Percentiles rank a stretch among this genome's conserved stretches.
These are phyloP conservation scores for Fulvia fulva DNA, from an alignment of 2,329 filamentous ascomycete species.

Conservation along the genomic window DNA sequence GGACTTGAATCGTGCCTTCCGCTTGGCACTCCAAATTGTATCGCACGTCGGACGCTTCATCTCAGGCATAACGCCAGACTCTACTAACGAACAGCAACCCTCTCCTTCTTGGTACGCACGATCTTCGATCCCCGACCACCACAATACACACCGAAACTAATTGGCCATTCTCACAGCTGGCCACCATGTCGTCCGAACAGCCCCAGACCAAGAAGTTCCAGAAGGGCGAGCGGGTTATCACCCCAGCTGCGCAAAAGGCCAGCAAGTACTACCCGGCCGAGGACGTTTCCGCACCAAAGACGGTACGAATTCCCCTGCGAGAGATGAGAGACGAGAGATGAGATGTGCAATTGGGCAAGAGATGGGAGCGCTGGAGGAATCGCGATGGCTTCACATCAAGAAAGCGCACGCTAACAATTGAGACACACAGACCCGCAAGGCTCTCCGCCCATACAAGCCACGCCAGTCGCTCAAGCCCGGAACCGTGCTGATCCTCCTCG, in stretches of 20 bases:
- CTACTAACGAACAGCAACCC: conserved; percentile 10
- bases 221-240: conserved; percentile 90
- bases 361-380: conserved; percentile 1
- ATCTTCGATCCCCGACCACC: background rate
- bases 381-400: conserved; percentile 3
- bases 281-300: conserved; percentile 83
- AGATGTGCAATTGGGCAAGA: background rate
- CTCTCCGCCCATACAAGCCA: conserved; percentile 79
- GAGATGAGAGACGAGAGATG: too few relatives aligned
- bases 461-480: conserved; percentile 89
- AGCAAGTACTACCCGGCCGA: conserved; percentile 99
- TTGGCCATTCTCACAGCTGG: conserved; percentile 15
- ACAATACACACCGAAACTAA: background rate
- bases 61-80: background rate
- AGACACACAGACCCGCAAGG: conserved; percentile 77
- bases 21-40: background rate
- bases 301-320: conserved; percentile 73
- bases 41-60: background rate
- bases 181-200: conserved; percentile 30
- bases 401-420: conserved; percentile 17
- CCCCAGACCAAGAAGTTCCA: conserved; percentile 86
- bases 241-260: conserved; percentile 83
- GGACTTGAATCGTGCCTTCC: background rate
- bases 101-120: conserved; percentile 9
- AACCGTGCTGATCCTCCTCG: conserved; percentile 96